These are phyloP conservation scores for Huiozyma naganishii DNA, from an alignment of 805 yeast genomes.

Conservation along the genomic window DNA sequence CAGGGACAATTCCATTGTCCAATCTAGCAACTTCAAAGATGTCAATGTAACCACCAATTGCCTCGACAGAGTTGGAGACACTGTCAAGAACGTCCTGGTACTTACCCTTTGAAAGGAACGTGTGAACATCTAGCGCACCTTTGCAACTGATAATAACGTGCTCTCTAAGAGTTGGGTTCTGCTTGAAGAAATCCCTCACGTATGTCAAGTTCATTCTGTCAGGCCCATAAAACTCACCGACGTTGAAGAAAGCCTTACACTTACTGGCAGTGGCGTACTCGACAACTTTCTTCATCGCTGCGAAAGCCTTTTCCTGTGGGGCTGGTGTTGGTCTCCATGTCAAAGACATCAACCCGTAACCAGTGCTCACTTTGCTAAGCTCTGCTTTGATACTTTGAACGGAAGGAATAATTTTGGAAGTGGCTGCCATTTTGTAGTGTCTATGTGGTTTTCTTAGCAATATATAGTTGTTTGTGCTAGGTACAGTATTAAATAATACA, in stretches of 20 bases:
- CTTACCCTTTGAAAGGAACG: slow-evolving; percentile 38
- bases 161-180: slow-evolving; percentile 43
- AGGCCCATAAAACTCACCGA: slow-evolving; percentile 71
- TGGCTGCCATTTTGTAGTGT: too few relatives aligned
- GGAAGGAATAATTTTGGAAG: slow-evolving; percentile 1
- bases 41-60: slow-evolving; percentile 39
- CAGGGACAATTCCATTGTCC: slow-evolving; percentile 29
- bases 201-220: slow-evolving; percentile 42
- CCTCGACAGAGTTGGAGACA: slow-evolving; percentile 34
- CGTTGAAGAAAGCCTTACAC: slow-evolving; percentile 45
- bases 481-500: too few relatives aligned
- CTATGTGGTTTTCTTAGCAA: too few relatives aligned
- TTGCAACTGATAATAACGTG: slow-evolving; percentile 55
- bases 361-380: slow-evolving; percentile 24
- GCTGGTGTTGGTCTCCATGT: slow-evolving; percentile 57
- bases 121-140: slow-evolving; percentile 40
- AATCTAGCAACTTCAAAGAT: slow-evolving; percentile 67
- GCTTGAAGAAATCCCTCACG: slow-evolving; percentile 43
- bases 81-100: slow-evolving; percentile 37
- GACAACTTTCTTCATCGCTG: slow-evolving; percentile 42
- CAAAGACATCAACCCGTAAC: slow-evolving; percentile 75
- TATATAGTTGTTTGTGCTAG: too few relatives aligned
- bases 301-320: slow-evolving; percentile 42
- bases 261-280: slow-evolving; percentile 25
- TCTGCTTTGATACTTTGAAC: slow-evolving; percentile 11